Base-by-base conservation (phyloP, 2,329 filamentous ascomycete species). In the Stachybotrys chartarum region DNA sequence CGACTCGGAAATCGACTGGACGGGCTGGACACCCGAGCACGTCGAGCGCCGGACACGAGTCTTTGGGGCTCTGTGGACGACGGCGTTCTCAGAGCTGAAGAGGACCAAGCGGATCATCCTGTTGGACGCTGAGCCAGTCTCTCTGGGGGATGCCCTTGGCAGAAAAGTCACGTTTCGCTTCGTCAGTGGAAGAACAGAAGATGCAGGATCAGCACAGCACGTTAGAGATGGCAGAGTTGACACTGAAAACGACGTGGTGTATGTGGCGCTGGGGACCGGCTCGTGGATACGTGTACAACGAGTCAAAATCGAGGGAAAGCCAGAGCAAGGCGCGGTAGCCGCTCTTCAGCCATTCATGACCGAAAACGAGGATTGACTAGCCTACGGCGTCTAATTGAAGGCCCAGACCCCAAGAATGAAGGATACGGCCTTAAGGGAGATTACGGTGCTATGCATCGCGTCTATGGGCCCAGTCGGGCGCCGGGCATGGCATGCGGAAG, bases 11-110 rank as follows among this genome's bases (percentile, higher is more conserved):
- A 71, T 96, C 7, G 72, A 85, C 58, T 90, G 86, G 79, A 49
- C 48, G 1, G 50, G 60, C 4, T 83, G 82, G 77, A 72, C 73
- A 1, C 72, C 77, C n/a, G 70, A 75, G 3, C 77, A 82, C 1
- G 78, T 92, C 16, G 66, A 73, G 6, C 75, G 79, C 6, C 77
- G 81, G 6, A 73, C 81, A 52, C 77, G 79, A 8, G 84, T 86
- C 0, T 72, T 93, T 14, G 85, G 85, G 0, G 74, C 82, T 5
- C 68, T 90, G 6, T 95, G 90, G 89, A 86, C 75, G 54, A 63
- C 62, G 49, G 64, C 69, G 1, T 51, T 70, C 2, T 63, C 60
- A 11, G 57, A 54, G 24, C 66, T 59, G 24, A 64, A 63, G 0
- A 54, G 57, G 5, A 48, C 18, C 8, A 72, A 68, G 59, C 69